phyloP scores from a whole-genome alignment of 805 yeast species.

The Kuraishia hungarica region DNA sequence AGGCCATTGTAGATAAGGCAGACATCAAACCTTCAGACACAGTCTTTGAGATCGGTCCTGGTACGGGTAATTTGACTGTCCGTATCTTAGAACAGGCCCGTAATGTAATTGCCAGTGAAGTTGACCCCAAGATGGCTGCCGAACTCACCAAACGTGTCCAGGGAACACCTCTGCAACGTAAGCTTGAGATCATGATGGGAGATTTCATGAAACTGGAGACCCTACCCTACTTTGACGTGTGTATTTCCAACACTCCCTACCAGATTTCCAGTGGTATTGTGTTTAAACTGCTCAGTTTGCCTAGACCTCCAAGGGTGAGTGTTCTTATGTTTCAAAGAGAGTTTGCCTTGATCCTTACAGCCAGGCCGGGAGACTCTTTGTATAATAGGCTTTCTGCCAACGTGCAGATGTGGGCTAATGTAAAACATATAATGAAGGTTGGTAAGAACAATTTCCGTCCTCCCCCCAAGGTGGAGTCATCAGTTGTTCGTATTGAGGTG shows the following conservation, averaged over 20 bases:
- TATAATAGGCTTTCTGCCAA: constrained; percentile 93
- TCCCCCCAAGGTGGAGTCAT: constrained; percentile 96
- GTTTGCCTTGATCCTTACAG: constrained; percentile 86
- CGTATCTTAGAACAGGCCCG: constrained; percentile 86
- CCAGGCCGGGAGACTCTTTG: constrained; percentile 92
- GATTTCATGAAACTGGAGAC: constrained; percentile 90
- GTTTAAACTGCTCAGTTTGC: constrained; percentile 83
- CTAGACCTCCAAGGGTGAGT: constrained; percentile 90
- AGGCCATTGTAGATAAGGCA: constrained; percentile 97
- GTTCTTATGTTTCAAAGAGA: constrained; percentile 97
- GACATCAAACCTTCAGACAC: constrained; percentile 85
- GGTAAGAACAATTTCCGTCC: constrained; percentile 96
- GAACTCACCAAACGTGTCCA: constrained; percentile 95
- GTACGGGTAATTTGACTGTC: constrained; percentile 96
- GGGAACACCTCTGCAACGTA: constrained; percentile 90
- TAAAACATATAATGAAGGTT: constrained; percentile 96
- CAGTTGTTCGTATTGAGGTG: constrained; percentile 89
- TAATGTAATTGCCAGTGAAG: constrained; percentile 93
- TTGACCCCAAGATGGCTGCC: constrained; percentile 99
- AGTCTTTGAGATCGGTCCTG: constrained; percentile 97
- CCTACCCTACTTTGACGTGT: constrained; percentile 88
- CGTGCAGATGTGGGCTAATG: constrained; percentile 99
- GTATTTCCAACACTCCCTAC: constrained; percentile 96
- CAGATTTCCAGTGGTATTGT: constrained; percentile 96
- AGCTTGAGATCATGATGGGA: constrained; percentile 84